Conservation (phyloP, 768 basidiomycete genomes). For the Kwoniella botswanensis region DNA sequence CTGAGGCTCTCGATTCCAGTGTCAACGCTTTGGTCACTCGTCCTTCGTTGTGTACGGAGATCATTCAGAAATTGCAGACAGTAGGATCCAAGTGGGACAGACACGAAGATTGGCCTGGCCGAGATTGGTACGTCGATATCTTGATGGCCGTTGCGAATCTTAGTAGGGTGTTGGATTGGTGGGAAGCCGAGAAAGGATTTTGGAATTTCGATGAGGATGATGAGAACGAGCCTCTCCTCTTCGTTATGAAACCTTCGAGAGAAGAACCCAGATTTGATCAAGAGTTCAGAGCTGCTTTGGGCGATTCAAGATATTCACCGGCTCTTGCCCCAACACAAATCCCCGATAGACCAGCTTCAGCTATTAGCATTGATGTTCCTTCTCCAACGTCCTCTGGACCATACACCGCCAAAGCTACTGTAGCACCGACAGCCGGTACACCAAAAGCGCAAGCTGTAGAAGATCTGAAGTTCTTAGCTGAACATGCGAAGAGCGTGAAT, state of each 20-base stretch:
- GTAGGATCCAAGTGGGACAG: conserved; percentile 97
- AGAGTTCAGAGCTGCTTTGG: conserved; percentile 37
- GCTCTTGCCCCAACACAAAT: conserved; percentile 12
- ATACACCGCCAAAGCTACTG: conserved; percentile 20
- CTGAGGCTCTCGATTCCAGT: conserved; percentile 89
- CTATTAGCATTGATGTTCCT: conserved; percentile 36
- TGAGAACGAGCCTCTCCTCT: conserved; percentile 86
- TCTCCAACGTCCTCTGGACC: conserved; percentile 26
- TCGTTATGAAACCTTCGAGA: conserved; percentile 82
- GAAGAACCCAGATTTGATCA: conserved; percentile 62
- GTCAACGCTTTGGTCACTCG: conserved; percentile 81
- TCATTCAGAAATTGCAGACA: conserved; percentile 86
- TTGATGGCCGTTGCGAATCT: conserved; percentile 93
- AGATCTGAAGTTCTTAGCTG: conserved; percentile 84
- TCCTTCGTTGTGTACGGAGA: conserved; percentile 79
- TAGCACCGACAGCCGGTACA: conserved; percentile 7
- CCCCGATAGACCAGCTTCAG: conserved; percentile 22
- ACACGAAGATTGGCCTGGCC: conserved; percentile 95
- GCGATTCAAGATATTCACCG: conserved; percentile 16
- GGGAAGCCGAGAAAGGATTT: conserved; percentile 99
- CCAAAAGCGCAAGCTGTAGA: conserved; percentile 80
- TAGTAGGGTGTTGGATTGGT: conserved; percentile 97
- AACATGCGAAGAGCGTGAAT: conserved; percentile 93
- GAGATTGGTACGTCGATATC: conserved; percentile 97
- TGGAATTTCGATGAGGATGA: conserved; percentile 92